Evolutionary conservation across 1,284 basidiomycete genomes (phyloP).

Genomic region (Apiotrichum porosum): DNA sequence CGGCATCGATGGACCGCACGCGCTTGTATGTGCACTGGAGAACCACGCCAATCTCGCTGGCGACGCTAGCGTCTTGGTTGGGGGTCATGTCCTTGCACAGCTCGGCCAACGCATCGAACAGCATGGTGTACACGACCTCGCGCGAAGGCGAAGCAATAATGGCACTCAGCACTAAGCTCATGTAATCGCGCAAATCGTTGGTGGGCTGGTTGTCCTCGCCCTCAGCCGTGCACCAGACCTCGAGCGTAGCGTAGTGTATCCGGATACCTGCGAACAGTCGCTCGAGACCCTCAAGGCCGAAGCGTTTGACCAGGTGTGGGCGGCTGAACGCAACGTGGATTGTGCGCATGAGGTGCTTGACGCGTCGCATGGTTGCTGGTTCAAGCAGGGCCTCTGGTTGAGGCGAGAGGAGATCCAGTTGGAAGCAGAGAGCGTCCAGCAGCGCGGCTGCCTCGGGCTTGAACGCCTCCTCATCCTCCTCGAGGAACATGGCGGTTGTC

Average conservation of each 20-base stretch:
- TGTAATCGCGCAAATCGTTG: slow-evolving; percentile 86
- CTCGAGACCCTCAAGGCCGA: slow-evolving; percentile 14
- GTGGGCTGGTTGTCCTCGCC: slow-evolving; percentile 53
- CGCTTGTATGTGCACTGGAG: slow-evolving; percentile 99
- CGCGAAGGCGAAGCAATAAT: slow-evolving; percentile 85
- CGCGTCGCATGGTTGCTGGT: slow-evolving; percentile 77
- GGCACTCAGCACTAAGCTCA: slow-evolving; percentile 96
- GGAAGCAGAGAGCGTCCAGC: slow-evolving; percentile 65
- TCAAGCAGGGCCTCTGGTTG: slow-evolving; percentile 62
- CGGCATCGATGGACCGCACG: slow-evolving; percentile 87
- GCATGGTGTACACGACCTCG: slow-evolving; percentile 86
- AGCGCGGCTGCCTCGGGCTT: slow-evolving; percentile 55
- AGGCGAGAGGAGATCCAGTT: slow-evolving; percentile 44
- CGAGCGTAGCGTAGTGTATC: slow-evolving; percentile 10
- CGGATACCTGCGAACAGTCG: slow-evolving; percentile 9
- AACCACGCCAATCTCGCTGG: slow-evolving; percentile 91
- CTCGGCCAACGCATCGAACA: slow-evolving; percentile 71
- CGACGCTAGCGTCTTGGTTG: slow-evolving; percentile 63
- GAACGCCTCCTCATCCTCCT: slow-evolving; percentile 61
- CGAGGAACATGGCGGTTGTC: slow-evolving; percentile 75
- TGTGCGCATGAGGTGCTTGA: slow-evolving; percentile 89
- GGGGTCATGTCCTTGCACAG: slow-evolving; percentile 76
- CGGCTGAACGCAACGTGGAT: slow-evolving; percentile 16
- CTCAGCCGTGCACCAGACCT: slow-evolving; percentile 5
- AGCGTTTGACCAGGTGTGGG: slow-evolving; percentile 6